These are phyloP conservation scores for Sanghuangporus baumii DNA, from an alignment of 1,284 basidiomycete species.

Conservation along the genomic window DNA sequence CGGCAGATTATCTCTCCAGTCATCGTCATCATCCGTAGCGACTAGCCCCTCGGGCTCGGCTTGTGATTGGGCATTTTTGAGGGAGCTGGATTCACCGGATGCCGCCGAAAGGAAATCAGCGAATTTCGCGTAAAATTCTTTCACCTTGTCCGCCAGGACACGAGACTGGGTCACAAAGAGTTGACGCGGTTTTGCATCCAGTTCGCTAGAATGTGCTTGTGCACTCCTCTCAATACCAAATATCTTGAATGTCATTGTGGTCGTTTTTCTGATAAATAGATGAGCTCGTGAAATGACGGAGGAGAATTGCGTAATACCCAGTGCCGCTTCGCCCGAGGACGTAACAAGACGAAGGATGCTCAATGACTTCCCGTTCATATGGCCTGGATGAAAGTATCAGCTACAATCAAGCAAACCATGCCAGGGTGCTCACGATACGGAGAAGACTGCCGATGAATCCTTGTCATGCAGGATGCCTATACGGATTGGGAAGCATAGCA, in stretches of 20 bases:
- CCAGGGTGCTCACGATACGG: constrained; percentile 43
- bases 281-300: background rate
- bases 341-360: constrained; percentile 56
- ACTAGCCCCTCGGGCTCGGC: constrained; percentile 31
- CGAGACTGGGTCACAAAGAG: constrained; percentile 69
- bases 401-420: background rate
- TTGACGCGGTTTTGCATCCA: constrained; percentile 45
- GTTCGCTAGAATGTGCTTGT: constrained; percentile 23
- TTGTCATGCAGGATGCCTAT: constrained; percentile 41
- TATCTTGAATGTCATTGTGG: constrained; percentile 72
- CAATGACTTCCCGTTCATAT: constrained; percentile 55
- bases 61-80: constrained; percentile 12
- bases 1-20: constrained; percentile 45
- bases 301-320: constrained; percentile 38
- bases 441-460: constrained; percentile 45
- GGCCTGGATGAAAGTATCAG: constrained; percentile 32
- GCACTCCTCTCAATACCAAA: constrained; percentile 54
- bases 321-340: constrained; percentile 70
- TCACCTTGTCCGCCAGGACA: constrained; percentile 58
- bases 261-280: constrained; percentile 54
- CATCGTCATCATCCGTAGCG: constrained; percentile 43
- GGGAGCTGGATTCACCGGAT: constrained; percentile 20
- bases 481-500: background rate
- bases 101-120: constrained; percentile 41
- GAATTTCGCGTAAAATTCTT: constrained; percentile 57